These are phyloP conservation scores for Polygonum aviculare DNA, from an alignment of 148 eudicot species.

Conservation along the genomic window DNA sequence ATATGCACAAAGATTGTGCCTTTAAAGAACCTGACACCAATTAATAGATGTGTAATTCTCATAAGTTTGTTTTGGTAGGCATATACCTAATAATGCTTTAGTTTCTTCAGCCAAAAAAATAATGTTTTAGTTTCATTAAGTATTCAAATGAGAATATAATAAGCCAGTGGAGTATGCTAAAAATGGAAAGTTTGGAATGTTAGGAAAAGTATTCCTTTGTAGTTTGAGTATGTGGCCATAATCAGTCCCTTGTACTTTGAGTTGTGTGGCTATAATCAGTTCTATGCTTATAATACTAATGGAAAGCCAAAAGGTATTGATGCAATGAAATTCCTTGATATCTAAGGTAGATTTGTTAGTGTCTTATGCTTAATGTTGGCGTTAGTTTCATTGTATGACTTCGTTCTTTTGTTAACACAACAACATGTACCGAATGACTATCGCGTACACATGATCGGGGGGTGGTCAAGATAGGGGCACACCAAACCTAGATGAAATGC, in stretches of 20 bases:
- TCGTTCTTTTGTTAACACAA: too few relatives aligned
- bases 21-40: background rate
- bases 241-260: background rate
- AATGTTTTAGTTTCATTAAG: background rate
- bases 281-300: background rate
- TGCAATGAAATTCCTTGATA: background rate
- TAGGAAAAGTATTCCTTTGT: background rate
- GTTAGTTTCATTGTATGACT: background rate
- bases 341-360: background rate
- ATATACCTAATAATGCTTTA: background rate
- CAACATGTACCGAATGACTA: too few relatives aligned
- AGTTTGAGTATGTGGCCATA: background rate
- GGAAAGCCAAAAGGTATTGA: background rate
- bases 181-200: background rate
- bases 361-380: background rate
- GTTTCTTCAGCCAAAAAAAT: too few relatives aligned
- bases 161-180: background rate
- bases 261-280: background rate
- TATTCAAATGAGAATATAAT: background rate
- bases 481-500: too few relatives aligned
- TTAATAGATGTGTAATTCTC: background rate
- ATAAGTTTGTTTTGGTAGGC: background rate
- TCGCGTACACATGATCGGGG: too few relatives aligned
- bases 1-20: slow-evolving; percentile 8
- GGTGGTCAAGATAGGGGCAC: too few relatives aligned